Base-by-base conservation (phyloP, 345 rosid species). In the Crucihimalaya himalaica region DNA sequence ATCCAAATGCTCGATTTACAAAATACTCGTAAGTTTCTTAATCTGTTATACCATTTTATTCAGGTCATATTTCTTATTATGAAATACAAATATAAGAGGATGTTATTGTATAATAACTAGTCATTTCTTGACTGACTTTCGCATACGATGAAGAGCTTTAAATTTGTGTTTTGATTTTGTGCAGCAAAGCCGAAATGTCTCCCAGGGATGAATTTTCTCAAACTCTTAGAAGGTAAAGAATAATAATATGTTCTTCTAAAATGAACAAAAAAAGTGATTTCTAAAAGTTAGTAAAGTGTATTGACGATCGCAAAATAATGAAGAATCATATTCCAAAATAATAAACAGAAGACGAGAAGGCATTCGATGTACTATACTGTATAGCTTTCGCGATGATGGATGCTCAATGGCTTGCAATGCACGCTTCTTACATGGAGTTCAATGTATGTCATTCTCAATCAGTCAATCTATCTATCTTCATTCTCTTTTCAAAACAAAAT, bases 381-480 rank as follows among this genome's bases (percentile, higher is more conserved):
- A 82, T 86, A 83, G 94, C 99, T 66, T 95, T 95, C 20, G 96
- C 90, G n/a, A 66, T 95, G 87, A 92, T 95, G 97, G 99, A 95
- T 64, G 98, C 98, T 11, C 99, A 95, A 78, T 95, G 99, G 99
- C 97, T 95, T 34, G 98, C 99, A 0, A 92, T 92, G 97, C 94
- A 78, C 37, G 99, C 99, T 74, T 95, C 99, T 58, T 95, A 95
- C 76, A 95, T 95, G 99, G 96, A 92, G 76, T 92, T 92, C 76
- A 95, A 92, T 66, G 99, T 95, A 92, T 48, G 15, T 55, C 74
- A n/a, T 64, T 20, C 43, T 57, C 16, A 29, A 2, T 43, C 27
- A 16, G 32, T 18, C 63, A 18, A 34, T 55, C 18, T 18, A 56
- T 18, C 63, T 32, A 34, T 55, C 18, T 18, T 9, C 29, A 1